These are phyloP conservation scores for Salvia miltiorrhiza DNA, from an alignment of 257 asterid species.

Conservation along the genomic window DNA sequence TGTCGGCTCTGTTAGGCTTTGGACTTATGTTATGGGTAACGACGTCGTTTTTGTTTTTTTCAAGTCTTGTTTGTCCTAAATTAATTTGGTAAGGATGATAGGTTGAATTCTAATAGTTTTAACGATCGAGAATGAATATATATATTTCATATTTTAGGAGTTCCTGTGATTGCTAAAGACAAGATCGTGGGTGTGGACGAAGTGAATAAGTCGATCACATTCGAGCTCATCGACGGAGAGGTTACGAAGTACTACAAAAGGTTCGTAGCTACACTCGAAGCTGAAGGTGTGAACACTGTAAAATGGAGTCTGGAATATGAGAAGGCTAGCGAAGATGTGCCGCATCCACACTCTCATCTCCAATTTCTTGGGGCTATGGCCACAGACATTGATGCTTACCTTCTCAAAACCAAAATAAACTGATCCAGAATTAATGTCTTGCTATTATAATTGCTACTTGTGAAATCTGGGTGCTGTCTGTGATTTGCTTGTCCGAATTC, in stretches of 20 bases:
- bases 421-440: neutral
- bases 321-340: conserved; percentile 44
- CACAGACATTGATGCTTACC: conserved; percentile 48
- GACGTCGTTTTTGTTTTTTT: too few species aligned
- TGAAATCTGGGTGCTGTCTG: neutral
- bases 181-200: conserved; percentile 48
- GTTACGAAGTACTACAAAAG: conserved; percentile 45
- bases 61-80: too few species aligned
- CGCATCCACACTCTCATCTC: conserved; percentile 45
- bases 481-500: neutral
- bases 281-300: conserved; percentile 17
- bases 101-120: too few species aligned
- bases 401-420: conserved; percentile 31
- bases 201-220: conserved; percentile 35
- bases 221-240: conserved; percentile 55
- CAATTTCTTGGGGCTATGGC: conserved; percentile 35
- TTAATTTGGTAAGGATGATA: too few species aligned
- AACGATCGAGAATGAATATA: too few species aligned
- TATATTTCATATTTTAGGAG: conserved; percentile 5
- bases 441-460: neutral
- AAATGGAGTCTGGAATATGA: conserved; percentile 60
- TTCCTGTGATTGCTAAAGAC: conserved; percentile 45
- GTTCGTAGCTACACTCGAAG: conserved; percentile 46
- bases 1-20: conserved; percentile 46
- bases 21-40: conserved; percentile 50